Conservation (phyloP, 2,329 filamentous ascomycete genomes). For the Cladosporium sphaerospermum region DNA sequence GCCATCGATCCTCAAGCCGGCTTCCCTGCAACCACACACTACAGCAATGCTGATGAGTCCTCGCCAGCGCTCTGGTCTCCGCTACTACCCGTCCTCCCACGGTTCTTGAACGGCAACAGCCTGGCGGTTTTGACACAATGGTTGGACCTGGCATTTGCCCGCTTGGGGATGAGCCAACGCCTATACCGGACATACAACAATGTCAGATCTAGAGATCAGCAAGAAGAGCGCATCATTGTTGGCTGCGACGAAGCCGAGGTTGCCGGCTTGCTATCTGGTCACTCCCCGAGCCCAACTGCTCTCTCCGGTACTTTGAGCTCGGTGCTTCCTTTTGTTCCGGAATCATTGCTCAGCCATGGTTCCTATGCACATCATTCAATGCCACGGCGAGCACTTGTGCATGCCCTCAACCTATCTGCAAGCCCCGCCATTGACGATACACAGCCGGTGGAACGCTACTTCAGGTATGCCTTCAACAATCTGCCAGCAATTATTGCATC, state of each 20-base stretch:
- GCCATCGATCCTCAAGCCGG: background rate
- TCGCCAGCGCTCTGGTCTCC: constrained; percentile 2
- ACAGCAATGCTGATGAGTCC: no score
- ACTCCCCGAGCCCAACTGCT: background rate
- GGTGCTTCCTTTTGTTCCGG: background rate
- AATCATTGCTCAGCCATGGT: no score
- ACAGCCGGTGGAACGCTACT: background rate
- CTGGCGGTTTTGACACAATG: constrained; percentile 2
- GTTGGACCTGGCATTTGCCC: constrained; percentile 7
- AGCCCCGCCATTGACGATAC: background rate
- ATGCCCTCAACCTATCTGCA: background rate
- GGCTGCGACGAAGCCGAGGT: background rate
- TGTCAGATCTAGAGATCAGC: background rate
- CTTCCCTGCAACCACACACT: background rate
- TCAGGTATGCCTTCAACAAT: background rate
- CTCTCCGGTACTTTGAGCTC: background rate
- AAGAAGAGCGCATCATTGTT: background rate
- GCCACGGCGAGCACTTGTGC: background rate
- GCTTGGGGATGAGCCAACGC: background rate
- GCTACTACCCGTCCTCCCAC: constrained; percentile 2
- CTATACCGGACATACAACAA: constrained; percentile 1
- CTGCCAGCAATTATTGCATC: background rate
- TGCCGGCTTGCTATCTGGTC: background rate
- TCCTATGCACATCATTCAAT: background rate
- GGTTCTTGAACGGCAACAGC: constrained; percentile 7